Conservation (phyloP, 2,329 filamentous ascomycete species). For the Dactylonectria macrodidyma region DNA sequence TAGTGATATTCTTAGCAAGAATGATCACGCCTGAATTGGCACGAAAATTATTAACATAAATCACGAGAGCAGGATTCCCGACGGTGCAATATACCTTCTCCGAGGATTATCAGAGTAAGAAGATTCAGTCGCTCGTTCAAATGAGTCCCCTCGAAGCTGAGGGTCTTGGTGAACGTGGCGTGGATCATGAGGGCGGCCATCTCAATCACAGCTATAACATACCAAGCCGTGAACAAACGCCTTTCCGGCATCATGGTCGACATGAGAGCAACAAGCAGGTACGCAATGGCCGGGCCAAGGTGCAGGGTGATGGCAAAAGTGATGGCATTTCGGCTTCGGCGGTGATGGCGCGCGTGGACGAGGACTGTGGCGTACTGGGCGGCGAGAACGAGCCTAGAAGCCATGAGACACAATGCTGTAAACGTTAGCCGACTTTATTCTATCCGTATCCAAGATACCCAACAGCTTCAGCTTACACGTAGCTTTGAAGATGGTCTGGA, state of each 20-base stretch:
- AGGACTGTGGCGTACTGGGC: constrained; percentile 19
- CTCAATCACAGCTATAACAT: constrained; percentile 13
- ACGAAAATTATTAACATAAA: not conserved
- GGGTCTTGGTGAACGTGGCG: constrained; percentile 18
- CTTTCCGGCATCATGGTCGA: not conserved
- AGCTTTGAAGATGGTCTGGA: constrained; percentile 20
- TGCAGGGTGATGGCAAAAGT: constrained; percentile 11
- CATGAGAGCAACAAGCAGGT: constrained; percentile 9
- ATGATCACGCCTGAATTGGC: constrained; percentile 21
- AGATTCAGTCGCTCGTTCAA: constrained; percentile 30
- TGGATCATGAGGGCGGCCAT: constrained; percentile 18
- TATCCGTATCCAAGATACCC: not conserved
- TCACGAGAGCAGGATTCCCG: not conserved
- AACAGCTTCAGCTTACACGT: constrained; percentile 10
- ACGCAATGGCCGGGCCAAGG: constrained; percentile 6
- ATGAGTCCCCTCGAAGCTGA: constrained; percentile 29
- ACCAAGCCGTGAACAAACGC: constrained; percentile 17
- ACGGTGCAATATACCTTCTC: not conserved
- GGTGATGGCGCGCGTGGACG: constrained; percentile 19
- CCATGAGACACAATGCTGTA: constrained; percentile 15
- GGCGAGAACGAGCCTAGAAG: constrained; percentile 20
- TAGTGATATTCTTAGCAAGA: constrained; percentile 27
- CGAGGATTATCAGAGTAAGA: constrained; percentile 26
- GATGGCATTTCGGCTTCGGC: constrained; percentile 14
- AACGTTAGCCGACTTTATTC: not conserved